These are phyloP conservation scores for Aspergillus wentii DNA, from an alignment of 495 filamentous ascomycete species.

Conservation along the genomic window DNA sequence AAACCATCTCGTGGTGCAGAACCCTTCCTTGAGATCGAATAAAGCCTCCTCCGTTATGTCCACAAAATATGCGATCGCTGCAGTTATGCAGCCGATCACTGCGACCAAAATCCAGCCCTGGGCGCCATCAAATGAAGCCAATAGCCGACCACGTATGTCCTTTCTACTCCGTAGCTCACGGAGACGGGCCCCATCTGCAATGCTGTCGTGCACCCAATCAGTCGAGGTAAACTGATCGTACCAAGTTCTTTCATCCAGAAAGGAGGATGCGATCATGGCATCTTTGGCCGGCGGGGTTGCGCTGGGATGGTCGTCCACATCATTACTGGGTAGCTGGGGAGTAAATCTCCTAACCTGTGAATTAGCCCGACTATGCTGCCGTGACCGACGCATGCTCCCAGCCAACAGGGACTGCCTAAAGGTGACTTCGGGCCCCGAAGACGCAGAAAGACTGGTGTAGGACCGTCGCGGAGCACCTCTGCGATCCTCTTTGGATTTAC, in stretches of 20 bases:
- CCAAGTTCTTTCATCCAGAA: constrained; percentile 86
- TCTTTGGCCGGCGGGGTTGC: constrained; percentile 53
- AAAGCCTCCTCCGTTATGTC: constrained; percentile 77
- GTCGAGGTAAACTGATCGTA: constrained; percentile 99
- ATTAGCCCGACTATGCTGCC: constrained; percentile 62
- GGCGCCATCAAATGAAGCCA: constrained; percentile 75
- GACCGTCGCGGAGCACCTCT: constrained; percentile 28
- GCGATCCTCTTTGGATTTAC: constrained; percentile 10
- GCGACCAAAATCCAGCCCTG: constrained; percentile 96
- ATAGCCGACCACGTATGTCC: constrained; percentile 74
- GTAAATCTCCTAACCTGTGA: constrained; percentile 55
- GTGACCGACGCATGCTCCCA: constrained; percentile 44
- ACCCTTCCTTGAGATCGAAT: constrained; percentile 89
- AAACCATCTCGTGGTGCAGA: constrained; percentile 70
- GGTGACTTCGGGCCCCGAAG: constrained; percentile 24
- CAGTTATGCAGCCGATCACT: constrained; percentile 83
- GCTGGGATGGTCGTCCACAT: constrained; percentile 31
- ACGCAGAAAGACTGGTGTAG: constrained; percentile 33
- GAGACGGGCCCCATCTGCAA: constrained; percentile 86
- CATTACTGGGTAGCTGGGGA: constrained; percentile 37
- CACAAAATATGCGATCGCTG: constrained; percentile 81
- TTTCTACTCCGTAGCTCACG: constrained; percentile 76
- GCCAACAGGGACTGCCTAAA: constrained; percentile 27
- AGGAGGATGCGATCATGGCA: constrained; percentile 45
- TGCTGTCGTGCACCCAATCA: constrained; percentile 97